Conservation (phyloP, 345 rosid species). For the Brassica napus region Da-Ae NC_063446.1:17845001-17845500, state of each 20-base stretch:
- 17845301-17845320: constrained; percentile 47
- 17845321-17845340: constrained; percentile 54
- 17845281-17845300: constrained; percentile 48
- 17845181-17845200: not conserved
- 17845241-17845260: constrained; percentile 13
- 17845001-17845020: constrained; percentile 57
- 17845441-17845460: constrained; percentile 43
- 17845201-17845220: not conserved
- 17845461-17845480: constrained; percentile 24
- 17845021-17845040: constrained; percentile 55
- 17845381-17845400: constrained; percentile 41
- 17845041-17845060: constrained; percentile 47
- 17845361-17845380: constrained; percentile 50
- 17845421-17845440: constrained; percentile 32
- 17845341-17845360: constrained; percentile 19
- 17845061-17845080: not conserved
- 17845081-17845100: constrained; percentile 4
- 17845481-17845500: not conserved
- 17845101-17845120: constrained; percentile 28
- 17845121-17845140: constrained; percentile 20
- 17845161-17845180: not conserved
- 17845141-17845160: not conserved
- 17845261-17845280: constrained; percentile 58
- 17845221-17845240: not conserved
- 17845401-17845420: constrained; percentile 31